Conservation (phyloP, 805 yeast genomes). For the Kazachstania kunashirensis region DNA sequence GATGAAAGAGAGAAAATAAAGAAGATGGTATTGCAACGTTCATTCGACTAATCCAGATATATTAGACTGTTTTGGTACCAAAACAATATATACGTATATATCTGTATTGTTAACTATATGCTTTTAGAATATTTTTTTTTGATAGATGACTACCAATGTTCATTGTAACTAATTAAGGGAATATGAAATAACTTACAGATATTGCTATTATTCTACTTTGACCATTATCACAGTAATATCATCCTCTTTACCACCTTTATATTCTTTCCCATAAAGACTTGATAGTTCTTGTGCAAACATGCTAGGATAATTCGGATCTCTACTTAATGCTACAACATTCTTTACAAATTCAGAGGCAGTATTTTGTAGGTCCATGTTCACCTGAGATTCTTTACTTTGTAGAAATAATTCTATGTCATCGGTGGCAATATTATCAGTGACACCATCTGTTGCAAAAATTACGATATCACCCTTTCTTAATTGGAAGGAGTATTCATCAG, state of each 20-base stretch:
- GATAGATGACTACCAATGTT: too few relatives aligned
- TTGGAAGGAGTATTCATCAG: constrained; percentile 58
- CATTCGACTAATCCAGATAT: constrained; percentile 31
- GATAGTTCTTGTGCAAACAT: constrained; percentile 67
- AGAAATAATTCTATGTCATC: constrained; percentile 64
- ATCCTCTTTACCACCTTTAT: constrained; percentile 91
- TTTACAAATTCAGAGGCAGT: constrained; percentile 49
- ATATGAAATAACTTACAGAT: too few relatives aligned
- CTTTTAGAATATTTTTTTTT: neutral
- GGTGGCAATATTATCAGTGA: constrained; percentile 71
- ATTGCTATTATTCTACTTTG: constrained; percentile 41
- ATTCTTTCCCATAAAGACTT: constrained; percentile 22
- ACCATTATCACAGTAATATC: constrained; percentile 81
- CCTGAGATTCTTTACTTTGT: constrained; percentile 35
- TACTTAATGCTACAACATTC: constrained; percentile 58
- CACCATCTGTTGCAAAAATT: constrained; percentile 87
- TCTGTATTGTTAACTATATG: neutral
- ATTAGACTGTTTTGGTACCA: too few relatives aligned
- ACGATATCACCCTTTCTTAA: constrained; percentile 65
- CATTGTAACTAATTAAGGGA: too few relatives aligned
- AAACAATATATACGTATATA: neutral
- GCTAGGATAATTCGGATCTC: constrained; percentile 65
- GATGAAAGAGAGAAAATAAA: constrained; percentile 50
- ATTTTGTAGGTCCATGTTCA: constrained; percentile 32
- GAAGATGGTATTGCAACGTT: constrained; percentile 38